These are phyloP conservation scores for Diddensiella santjacobensis DNA, from an alignment of 805 yeast genomes.

Conservation along the genomic window DNA sequence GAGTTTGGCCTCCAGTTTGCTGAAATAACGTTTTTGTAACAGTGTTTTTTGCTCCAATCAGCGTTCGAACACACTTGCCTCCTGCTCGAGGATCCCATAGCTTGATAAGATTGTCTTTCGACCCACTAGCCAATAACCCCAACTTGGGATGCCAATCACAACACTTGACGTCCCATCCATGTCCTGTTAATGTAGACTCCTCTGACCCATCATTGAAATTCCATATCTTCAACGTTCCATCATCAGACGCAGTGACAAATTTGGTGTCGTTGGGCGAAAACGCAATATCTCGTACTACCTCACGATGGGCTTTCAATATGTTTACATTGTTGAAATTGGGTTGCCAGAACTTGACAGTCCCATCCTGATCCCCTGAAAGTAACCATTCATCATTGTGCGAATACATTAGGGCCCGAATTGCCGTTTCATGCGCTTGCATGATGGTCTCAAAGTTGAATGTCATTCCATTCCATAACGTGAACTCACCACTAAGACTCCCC, in stretches of 20 bases:
- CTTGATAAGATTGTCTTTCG: slow-evolving; percentile 89
- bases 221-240: slow-evolving; percentile 87
- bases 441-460: slow-evolving; percentile 94
- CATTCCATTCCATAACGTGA: slow-evolving; percentile 94
- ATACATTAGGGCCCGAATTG: slow-evolving; percentile 74
- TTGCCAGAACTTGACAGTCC: slow-evolving; percentile 92
- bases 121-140: slow-evolving; percentile 87
- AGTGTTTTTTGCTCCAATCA: slow-evolving; percentile 92
- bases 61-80: slow-evolving; percentile 66
- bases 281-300: slow-evolving; percentile 79
- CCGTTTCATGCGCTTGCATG: slow-evolving; percentile 97
- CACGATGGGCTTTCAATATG: slow-evolving; percentile 64
- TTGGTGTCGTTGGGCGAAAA: slow-evolving; percentile 88
- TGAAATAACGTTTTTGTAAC: slow-evolving; percentile 85
- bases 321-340: slow-evolving; percentile 93
- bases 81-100: slow-evolving; percentile 90
- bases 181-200: slow-evolving; percentile 79
- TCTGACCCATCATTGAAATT: slow-evolving; percentile 84
- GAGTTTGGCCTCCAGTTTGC: slow-evolving; percentile 65
- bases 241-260: slow-evolving; percentile 93
- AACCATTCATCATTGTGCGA: slow-evolving; percentile 94
- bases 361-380: slow-evolving; percentile 89
- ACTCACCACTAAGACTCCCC: slow-evolving; percentile 90
- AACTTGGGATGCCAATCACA: slow-evolving; percentile 94
- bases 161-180: slow-evolving; percentile 98